These are phyloP conservation scores for Geranium incanum DNA, from an alignment of 441 rosid genomes.

Conservation along the genomic window DNA sequence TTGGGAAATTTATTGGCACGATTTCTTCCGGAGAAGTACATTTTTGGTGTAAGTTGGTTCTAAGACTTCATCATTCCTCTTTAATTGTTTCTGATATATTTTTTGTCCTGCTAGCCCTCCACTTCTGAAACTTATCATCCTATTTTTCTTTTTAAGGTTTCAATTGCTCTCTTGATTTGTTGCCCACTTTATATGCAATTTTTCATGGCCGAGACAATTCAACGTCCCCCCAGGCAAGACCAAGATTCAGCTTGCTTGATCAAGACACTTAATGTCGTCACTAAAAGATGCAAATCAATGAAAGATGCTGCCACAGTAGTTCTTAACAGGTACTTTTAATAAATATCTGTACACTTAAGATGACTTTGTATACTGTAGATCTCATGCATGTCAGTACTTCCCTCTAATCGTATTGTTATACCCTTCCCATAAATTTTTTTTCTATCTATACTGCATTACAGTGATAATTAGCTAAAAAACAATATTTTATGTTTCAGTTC, in stretches of 20 bases:
- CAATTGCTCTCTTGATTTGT: conserved; percentile 35
- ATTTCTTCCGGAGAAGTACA: conserved; percentile 43
- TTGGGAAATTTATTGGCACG: conserved; percentile 44
- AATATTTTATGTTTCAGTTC: conserved; percentile 30
- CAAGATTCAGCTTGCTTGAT: conserved; percentile 25
- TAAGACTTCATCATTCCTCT: not conserved
- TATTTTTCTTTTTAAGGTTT: conserved; percentile 30
- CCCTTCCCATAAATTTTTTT: not conserved
- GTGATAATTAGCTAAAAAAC: conserved; percentile 4
- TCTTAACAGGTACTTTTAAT: conserved; percentile 33
- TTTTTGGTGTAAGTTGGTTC: conserved; percentile 33
- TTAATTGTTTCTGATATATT: conserved; percentile 2
- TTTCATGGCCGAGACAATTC: conserved; percentile 39
- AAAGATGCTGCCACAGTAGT: conserved; percentile 39
- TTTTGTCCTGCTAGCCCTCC: not conserved
- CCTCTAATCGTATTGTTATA: not conserved
- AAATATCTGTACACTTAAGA: not conserved
- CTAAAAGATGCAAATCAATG: conserved; percentile 36
- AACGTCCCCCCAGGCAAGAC: conserved; percentile 23
- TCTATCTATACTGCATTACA: not conserved
- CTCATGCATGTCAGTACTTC: not conserved
- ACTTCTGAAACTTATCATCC: not conserved
- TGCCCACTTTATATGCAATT: conserved; percentile 41
- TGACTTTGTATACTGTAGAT: not conserved
- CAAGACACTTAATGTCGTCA: conserved; percentile 23